A percentile compares a stretch with the other conserved stretches of the same genome.
Conservation (phyloP, 1,139 yeast species). For the Zygosaccharomyces sapae region DNA sequence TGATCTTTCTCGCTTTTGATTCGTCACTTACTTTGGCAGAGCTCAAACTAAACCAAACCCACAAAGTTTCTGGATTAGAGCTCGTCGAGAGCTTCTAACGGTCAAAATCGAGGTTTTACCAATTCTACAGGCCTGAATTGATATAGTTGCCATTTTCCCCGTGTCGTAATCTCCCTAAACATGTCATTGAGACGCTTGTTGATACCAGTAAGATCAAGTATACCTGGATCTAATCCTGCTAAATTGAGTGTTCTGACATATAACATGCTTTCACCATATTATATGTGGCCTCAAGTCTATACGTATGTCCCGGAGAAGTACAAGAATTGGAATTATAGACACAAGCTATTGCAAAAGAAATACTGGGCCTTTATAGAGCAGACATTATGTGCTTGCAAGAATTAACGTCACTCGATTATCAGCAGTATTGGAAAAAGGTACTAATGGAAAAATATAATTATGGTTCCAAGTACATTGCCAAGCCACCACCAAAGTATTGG, state of each 20-base stretch:
- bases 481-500: slow-evolving; percentile 52
- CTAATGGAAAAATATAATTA: slow-evolving; percentile 35
- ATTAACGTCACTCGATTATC: slow-evolving; percentile 48
- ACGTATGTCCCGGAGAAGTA: slow-evolving; percentile 45
- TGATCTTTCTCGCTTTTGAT: not conserved
- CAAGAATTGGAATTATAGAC: slow-evolving; percentile 48
- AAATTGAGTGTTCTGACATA: slow-evolving; percentile 41
- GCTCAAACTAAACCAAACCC: not conserved
- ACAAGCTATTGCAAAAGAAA: slow-evolving; percentile 42
- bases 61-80: not conserved
- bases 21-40: not conserved
- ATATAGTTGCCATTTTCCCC: not conserved
- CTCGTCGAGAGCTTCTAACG: not conserved
- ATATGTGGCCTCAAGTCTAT: slow-evolving; percentile 55
- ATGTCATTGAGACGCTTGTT: slow-evolving; percentile 18
- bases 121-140: not conserved
- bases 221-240: slow-evolving; percentile 8
- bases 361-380: slow-evolving; percentile 42
- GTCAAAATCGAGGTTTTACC: not conserved
- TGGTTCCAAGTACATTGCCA: slow-evolving; percentile 46
- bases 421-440: slow-evolving; percentile 42
- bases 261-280: slow-evolving; percentile 53
- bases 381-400: slow-evolving; percentile 63
- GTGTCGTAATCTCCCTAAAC: no score
- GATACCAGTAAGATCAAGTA: slow-evolving; percentile 14